A percentile compares a stretch with the other conserved stretches of the same genome.
Evolutionary conservation across 129 eudicot genomes (phyloP).

Genomic region (Ambrosia trifida): DNA sequence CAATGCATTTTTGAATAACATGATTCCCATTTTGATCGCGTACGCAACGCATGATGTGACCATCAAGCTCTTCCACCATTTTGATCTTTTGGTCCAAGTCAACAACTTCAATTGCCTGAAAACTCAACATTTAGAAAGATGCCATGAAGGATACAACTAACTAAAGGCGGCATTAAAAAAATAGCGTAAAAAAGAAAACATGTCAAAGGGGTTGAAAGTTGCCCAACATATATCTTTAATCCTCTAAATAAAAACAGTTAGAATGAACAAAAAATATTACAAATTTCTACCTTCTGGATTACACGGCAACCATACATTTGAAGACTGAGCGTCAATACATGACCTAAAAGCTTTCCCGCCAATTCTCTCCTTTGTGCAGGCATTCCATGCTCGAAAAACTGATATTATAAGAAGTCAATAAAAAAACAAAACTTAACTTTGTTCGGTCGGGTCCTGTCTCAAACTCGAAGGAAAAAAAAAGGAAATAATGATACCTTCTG

Average conservation of each 20-base stretch:
- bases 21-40: conserved; percentile 96
- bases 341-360: conserved; percentile 65
- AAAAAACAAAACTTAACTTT: neutral
- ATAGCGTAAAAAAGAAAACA: too few species aligned
- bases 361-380: conserved; percentile 67
- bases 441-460: neutral
- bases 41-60: conserved; percentile 88
- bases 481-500: conserved; percentile 63
- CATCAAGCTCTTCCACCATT: conserved; percentile 92
- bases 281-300: conserved; percentile 60
- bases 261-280: neutral
- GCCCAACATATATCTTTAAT: too few species aligned
- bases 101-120: conserved; percentile 92
- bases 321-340: conserved; percentile 72
- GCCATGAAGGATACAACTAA: neutral
- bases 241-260: too few species aligned
- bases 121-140: neutral
- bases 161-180: too few species aligned
- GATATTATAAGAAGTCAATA: conserved; percentile 15
- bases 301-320: conserved; percentile 87
- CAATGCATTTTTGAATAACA: conserved; percentile 93
- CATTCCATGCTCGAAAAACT: conserved; percentile 86
- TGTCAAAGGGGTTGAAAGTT: too few species aligned
- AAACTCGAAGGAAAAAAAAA: neutral
- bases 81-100: conserved; percentile 91